These are phyloP conservation scores for Megacollybia marginata DNA, from an alignment of 768 basidiomycete species.

Conservation along the genomic window DNA sequence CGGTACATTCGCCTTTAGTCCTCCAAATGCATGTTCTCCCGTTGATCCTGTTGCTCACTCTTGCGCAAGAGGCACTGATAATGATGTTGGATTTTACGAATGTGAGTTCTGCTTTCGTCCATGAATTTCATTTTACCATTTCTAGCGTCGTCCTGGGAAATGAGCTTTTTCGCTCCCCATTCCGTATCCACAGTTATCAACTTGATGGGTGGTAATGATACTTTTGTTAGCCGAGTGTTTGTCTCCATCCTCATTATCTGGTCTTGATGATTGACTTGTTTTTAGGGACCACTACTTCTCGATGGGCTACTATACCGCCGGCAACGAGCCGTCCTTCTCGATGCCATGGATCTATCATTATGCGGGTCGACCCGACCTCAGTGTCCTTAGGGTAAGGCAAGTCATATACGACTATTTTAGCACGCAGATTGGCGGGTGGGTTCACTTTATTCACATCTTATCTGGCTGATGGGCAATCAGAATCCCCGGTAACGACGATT, in stretches of 20 bases:
- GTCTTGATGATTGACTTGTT: neutral
- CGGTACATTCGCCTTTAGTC: slow-evolving; percentile 42
- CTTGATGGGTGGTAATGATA: slow-evolving; percentile 39
- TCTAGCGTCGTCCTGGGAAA: slow-evolving; percentile 46
- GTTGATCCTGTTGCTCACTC: slow-evolving; percentile 39
- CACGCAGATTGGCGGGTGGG: slow-evolving; percentile 36
- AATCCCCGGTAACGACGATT: slow-evolving; percentile 47
- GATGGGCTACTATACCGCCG: slow-evolving; percentile 37
- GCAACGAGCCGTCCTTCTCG: slow-evolving; percentile 43
- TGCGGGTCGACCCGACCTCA: slow-evolving; percentile 41
- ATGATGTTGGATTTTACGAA: slow-evolving; percentile 46
- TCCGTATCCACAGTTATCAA: slow-evolving; percentile 38
- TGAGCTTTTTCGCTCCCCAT: slow-evolving; percentile 46
- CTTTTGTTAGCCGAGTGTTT: slow-evolving; percentile 35
- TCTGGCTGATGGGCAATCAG: slow-evolving; percentile 11
- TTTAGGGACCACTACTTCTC: slow-evolving; percentile 37
- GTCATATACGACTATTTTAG: slow-evolving; percentile 38
- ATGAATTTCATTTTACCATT: neutral
- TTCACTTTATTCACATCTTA: slow-evolving; percentile 1
- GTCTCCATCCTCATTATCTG: slow-evolving; percentile 4
- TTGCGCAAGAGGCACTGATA: slow-evolving; percentile 41
- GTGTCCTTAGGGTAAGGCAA: slow-evolving; percentile 34
- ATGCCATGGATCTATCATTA: slow-evolving; percentile 45
- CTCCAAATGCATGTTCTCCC: slow-evolving; percentile 43
- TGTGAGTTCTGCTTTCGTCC: slow-evolving; percentile 22